A percentile compares a stretch with the other conserved stretches of the same genome.
Evolutionary conservation across 352 stramenopile species (phyloP).

Genomic region (Phytophthora citricola): DNA sequence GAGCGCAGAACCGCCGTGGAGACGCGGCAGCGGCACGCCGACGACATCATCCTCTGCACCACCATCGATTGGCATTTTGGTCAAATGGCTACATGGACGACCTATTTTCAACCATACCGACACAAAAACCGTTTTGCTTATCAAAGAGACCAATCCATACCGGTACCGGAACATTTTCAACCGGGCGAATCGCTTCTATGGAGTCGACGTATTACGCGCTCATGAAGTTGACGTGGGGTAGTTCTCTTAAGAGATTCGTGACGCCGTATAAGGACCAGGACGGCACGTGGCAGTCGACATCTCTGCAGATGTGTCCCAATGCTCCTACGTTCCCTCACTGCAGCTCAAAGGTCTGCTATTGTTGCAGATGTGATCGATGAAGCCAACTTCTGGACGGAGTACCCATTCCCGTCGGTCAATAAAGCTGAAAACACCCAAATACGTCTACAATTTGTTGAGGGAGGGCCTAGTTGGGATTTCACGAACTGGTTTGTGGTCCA

Average conservation of each 20-base stretch:
- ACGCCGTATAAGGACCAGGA: constrained; percentile 35
- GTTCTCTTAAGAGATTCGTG: constrained; percentile 23
- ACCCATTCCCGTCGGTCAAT: constrained; percentile 29
- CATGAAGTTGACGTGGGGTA: constrained; percentile 29
- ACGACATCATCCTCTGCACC: constrained; percentile 2
- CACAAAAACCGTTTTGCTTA: no score
- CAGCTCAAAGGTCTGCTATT: constrained; percentile 15
- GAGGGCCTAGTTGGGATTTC: constrained; percentile 27
- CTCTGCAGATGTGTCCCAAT: constrained; percentile 28
- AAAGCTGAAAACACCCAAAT: constrained; percentile 28
- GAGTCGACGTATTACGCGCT: constrained; percentile 22
- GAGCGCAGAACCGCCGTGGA: constrained; percentile 38
- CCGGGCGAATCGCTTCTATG: no score
- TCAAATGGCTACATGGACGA: constrained; percentile 9
- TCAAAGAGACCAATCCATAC: no score
- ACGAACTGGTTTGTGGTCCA: constrained; percentile 35
- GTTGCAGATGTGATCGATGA: constrained; percentile 25
- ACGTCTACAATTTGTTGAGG: constrained; percentile 32
- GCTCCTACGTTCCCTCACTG: constrained; percentile 25
- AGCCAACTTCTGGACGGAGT: constrained; percentile 29
- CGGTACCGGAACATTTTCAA: no score
- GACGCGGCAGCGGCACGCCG: constrained; percentile 60
- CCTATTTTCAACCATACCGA: neutral
- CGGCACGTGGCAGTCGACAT: constrained; percentile 32
- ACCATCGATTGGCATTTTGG: constrained; percentile 33